Evolutionary conservation across 1,284 basidiomycete genomes (phyloP), one percentile per base, ranked within the genome.

Genomic region (Rhodotorula mucilaginosa): DNA sequence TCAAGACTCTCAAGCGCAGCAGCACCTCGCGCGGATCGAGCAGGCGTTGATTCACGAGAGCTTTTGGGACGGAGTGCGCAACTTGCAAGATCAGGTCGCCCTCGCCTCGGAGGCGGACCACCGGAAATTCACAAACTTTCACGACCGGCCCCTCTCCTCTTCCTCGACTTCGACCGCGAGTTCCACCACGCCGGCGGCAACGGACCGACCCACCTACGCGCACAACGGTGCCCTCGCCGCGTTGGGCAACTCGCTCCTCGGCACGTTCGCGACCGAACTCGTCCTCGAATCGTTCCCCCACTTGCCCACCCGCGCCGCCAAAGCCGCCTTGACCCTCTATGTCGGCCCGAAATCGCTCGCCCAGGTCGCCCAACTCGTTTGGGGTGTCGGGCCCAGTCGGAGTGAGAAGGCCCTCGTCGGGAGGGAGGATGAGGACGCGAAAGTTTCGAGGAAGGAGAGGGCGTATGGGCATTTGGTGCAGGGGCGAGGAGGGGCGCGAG

Each of bases 231-330:
- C 90, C 61, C 86, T 97, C 7, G 85, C 90, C 1, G 82, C 87
- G 0, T 82, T 97, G 10, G 96, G 96, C 47, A 98, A 98, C 82
- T 87, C 91, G 2, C 85, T 99, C 65, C 86, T 98, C 79, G 96
- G 96, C 64, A 85, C 98, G 54, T 92, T 98, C 77, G 91, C 92
- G 7, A 84, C 91, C 0, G 96, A 99, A 83, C 88, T 90, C 80
- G 82, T 98, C 47, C 86, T 92, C 70, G 85, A 89, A 13, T 85
- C 88, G 60, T 98, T 91, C 81, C 96, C 97, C 0, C 89, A 97
- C 80, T 85, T 99, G 31, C 96, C 96, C 2, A 93, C 92, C 3
- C 69, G 90, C 64, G 92, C 93, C 26, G 83, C 95, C 77, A 95
- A 97, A 82, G 89, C 90, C 13, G 93, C 92, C 15, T 87, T 97